phyloP scores from a whole-genome alignment of 2,329 filamentous ascomycete genomes.

The Alternaria arbusti region DNA sequence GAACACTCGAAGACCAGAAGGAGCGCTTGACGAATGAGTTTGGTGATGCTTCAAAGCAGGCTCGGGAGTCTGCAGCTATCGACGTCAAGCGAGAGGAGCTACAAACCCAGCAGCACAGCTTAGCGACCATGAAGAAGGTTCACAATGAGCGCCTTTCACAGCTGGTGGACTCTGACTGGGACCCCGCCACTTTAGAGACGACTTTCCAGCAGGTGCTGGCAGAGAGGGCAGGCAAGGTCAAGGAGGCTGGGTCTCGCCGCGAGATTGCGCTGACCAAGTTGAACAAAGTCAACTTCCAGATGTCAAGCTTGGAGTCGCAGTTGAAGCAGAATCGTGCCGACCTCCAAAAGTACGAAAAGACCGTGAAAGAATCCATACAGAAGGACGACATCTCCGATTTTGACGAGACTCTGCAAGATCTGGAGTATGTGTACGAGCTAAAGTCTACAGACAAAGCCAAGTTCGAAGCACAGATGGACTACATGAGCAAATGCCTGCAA shows the following conservation, averaged over 20 bases:
- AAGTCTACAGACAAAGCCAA: slow-evolving; percentile 70
- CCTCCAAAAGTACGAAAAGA: slow-evolving; percentile 65
- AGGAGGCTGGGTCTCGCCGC: slow-evolving; percentile 71
- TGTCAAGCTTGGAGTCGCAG: slow-evolving; percentile 70
- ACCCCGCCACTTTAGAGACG: slow-evolving; percentile 70
- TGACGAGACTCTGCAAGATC: slow-evolving; percentile 58
- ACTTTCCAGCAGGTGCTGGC: slow-evolving; percentile 71
- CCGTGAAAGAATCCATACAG: slow-evolving; percentile 62
- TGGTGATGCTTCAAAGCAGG: slow-evolving; percentile 79
- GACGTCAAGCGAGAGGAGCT: slow-evolving; percentile 83
- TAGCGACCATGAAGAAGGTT: slow-evolving; percentile 78
- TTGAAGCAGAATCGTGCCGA: slow-evolving; percentile 70
- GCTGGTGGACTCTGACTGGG: slow-evolving; percentile 72
- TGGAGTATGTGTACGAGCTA: slow-evolving; percentile 59
- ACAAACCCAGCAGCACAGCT: slow-evolving; percentile 72
- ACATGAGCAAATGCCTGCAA: slow-evolving; percentile 72
- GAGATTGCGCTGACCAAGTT: slow-evolving; percentile 75
- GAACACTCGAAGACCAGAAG: slow-evolving; percentile 73
- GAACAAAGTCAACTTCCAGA: slow-evolving; percentile 75
- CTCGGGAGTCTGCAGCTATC: slow-evolving; percentile 81
- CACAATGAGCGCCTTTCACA: slow-evolving; percentile 73
- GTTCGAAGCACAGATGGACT: slow-evolving; percentile 72
- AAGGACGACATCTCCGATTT: slow-evolving; percentile 54
- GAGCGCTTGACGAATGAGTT: slow-evolving; percentile 80
- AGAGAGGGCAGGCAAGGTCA: slow-evolving; percentile 63